Evolutionary conservation across 257 asterid species (phyloP).

Genomic region (Nicotiana benthamiana): DNA sequence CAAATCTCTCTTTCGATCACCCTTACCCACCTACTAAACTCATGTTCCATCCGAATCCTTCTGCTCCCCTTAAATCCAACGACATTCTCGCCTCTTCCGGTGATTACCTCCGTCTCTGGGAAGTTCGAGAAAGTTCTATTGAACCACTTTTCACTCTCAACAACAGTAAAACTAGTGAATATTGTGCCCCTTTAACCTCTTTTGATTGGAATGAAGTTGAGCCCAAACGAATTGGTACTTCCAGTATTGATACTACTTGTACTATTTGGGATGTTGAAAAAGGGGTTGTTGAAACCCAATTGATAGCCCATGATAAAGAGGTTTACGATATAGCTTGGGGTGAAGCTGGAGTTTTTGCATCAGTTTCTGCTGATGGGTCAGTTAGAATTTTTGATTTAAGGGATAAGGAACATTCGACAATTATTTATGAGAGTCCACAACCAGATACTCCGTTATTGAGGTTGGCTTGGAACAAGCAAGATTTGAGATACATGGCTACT

Average conservation of each 20-base stretch:
- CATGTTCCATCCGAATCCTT: conserved; percentile 58
- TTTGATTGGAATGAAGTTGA: conserved; percentile 92
- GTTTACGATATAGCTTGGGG: conserved; percentile 98
- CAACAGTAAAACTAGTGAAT: conserved; percentile 66
- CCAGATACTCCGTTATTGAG: conserved; percentile 79
- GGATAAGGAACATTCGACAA: conserved; percentile 90
- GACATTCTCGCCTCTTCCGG: conserved; percentile 80
- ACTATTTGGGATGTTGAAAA: conserved; percentile 86
- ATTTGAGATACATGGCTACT: conserved; percentile 90
- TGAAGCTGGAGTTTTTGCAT: conserved; percentile 76
- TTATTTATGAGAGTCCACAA: conserved; percentile 71
- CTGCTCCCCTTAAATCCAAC: conserved; percentile 26
- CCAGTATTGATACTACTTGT: conserved; percentile 82
- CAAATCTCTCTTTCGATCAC: conserved; percentile 68
- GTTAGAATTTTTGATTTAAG: conserved; percentile 80
- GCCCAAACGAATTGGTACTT: conserved; percentile 72
- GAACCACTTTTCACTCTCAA: conserved; percentile 42
- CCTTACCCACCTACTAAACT: conserved; percentile 89
- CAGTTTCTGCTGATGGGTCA: conserved; percentile 86
- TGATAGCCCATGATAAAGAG: conserved; percentile 88
- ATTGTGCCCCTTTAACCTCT: conserved; percentile 76
- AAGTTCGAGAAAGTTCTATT: conserved; percentile 44
- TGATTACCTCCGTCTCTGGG: conserved; percentile 88
- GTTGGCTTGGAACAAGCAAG: conserved; percentile 96
- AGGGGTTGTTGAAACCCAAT: conserved; percentile 71